Evolutionary conservation across 2,329 filamentous ascomycete species (phyloP).

Genomic region (Aspergillus pseudoviridinutans): DNA sequence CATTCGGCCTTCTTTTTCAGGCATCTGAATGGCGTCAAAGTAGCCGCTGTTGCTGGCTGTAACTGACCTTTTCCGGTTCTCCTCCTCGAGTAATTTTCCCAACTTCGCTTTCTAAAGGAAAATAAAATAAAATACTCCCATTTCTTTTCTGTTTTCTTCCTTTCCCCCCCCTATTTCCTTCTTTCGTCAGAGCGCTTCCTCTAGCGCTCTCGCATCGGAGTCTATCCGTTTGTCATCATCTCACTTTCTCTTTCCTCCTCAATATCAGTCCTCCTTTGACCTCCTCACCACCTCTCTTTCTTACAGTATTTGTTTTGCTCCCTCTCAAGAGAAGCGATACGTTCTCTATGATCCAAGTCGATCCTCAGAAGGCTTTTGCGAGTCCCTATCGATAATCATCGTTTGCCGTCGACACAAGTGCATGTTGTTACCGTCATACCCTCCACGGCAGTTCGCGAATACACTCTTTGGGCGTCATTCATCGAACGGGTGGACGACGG

Average conservation of each 20-base stretch:
- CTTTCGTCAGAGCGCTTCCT: background rate
- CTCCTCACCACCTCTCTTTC: background rate
- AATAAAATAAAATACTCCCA: background rate
- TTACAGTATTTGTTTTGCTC: background rate
- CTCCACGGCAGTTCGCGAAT: conserved; percentile 19
- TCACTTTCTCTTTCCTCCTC: conserved; percentile 1
- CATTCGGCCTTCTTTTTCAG: background rate
- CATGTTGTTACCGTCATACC: conserved; percentile 14
- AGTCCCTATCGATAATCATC: conserved; percentile 10
- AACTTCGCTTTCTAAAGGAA: background rate
- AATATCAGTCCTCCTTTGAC: background rate
- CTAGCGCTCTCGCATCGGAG: background rate
- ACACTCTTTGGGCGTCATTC: conserved; percentile 24
- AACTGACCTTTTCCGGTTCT: background rate
- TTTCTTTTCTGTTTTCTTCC: background rate
- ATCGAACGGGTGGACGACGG: conserved; percentile 28
- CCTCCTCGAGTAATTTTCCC: background rate
- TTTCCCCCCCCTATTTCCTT: background rate
- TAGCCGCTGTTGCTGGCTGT: background rate
- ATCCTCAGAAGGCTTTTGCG: conserved; percentile 3
- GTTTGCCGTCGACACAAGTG: conserved; percentile 7
- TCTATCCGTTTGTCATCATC: background rate
- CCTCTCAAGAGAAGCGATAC: background rate
- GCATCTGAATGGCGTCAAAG: background rate
- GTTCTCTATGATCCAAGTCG: conserved; percentile 14